A percentile compares a stretch with the other conserved stretches of the same genome.
Conservation (phyloP, 2,329 filamentous ascomycete species). For the Emmonsia crescens region DNA sequence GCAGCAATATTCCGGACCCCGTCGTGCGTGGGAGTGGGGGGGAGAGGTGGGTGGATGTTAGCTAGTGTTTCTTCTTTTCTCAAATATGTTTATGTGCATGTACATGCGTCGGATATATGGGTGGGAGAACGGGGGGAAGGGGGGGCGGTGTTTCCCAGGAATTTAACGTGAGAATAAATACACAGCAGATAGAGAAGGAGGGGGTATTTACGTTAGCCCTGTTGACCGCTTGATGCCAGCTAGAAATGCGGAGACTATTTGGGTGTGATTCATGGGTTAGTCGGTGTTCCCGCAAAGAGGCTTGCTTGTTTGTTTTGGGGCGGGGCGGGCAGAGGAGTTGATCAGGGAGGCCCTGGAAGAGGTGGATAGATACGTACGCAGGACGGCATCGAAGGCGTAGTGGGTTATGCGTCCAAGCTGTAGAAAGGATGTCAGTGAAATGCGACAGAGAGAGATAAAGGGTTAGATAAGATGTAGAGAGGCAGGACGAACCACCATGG, state of each 20-base stretch:
- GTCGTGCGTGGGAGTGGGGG: constrained; percentile 2
- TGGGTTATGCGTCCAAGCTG: constrained; percentile 90
- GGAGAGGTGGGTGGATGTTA: background rate
- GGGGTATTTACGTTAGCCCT: constrained; percentile 76
- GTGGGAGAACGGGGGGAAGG: background rate
- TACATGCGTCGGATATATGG: background rate
- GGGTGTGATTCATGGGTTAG: background rate
- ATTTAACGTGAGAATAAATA: too few species aligned
- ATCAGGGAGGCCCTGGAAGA: too few species aligned
- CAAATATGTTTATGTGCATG: background rate
- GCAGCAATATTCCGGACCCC: background rate
- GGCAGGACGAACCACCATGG: constrained; percentile 32
- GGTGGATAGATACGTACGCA: constrained; percentile 60
- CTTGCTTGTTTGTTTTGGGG: background rate
- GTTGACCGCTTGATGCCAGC: constrained; percentile 96
- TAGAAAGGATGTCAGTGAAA: constrained; percentile 53
- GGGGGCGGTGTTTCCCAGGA: too few species aligned
- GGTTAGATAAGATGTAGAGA: constrained; percentile 20
- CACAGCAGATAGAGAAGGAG: constrained; percentile 11
- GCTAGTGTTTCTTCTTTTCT: background rate
- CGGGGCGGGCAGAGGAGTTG: too few species aligned
- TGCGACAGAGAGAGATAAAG: constrained; percentile 38
- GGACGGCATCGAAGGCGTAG: constrained; percentile 91
- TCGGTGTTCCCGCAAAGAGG: background rate
- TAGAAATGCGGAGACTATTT: constrained; percentile 80